Percentiles rank a stretch among this genome's conserved stretches.
Conservation (phyloP, 140 eudicot species). For the Bidens hawaiensis region DNA sequence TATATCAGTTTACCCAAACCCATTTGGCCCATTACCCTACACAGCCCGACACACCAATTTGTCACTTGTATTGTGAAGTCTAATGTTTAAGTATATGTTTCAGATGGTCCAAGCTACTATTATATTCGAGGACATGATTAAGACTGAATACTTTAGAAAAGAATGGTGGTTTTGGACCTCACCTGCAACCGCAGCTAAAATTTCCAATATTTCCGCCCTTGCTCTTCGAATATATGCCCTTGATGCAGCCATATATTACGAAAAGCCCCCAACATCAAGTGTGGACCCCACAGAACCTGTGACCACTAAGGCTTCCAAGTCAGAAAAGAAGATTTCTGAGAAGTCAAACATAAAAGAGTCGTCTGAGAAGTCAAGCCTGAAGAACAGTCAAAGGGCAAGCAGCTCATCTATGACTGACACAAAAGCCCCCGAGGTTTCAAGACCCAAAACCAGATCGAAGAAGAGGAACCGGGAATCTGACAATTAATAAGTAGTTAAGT, state of each 20-base stretch:
- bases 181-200: slow-evolving; percentile 75
- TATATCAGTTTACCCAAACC: neutral
- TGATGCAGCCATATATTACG: slow-evolving; percentile 72
- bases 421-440: slow-evolving; percentile 38
- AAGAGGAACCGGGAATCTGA: slow-evolving; percentile 50
- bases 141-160: slow-evolving; percentile 49
- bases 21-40: neutral
- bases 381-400: slow-evolving; percentile 22
- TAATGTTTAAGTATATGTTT: slow-evolving; percentile 13
- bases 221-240: slow-evolving; percentile 74
- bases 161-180: slow-evolving; percentile 99
- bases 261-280: slow-evolving; percentile 24
- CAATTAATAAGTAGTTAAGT: slow-evolving; percentile 24
- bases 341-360: slow-evolving; percentile 27
- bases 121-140: slow-evolving; percentile 63
- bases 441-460: slow-evolving; percentile 47
- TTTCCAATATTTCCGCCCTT: slow-evolving; percentile 74
- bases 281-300: slow-evolving; percentile 25
- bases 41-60: too few species aligned
- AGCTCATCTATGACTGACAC: slow-evolving; percentile 37
- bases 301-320: slow-evolving; percentile 31
- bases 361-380: slow-evolving; percentile 28
- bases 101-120: slow-evolving; percentile 55
- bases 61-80: neutral
- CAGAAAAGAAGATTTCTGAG: slow-evolving; percentile 35